Evolutionary conservation across 352 stramenopile genomes (phyloP).

Genomic region (Phytophthora sojae): DNA sequence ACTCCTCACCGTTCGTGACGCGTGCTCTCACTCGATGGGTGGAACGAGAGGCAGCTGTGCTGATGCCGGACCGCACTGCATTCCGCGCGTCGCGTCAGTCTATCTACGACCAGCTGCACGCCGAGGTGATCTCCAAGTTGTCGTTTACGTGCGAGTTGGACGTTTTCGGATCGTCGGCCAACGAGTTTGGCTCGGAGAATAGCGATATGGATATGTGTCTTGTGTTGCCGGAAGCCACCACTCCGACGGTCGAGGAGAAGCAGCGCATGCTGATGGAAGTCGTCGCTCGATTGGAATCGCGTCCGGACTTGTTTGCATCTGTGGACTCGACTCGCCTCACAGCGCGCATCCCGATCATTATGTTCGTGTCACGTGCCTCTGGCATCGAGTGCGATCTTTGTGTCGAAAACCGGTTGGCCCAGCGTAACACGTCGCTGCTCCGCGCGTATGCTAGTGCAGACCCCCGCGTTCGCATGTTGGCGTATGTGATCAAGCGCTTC

Average conservation of each 20-base stretch:
- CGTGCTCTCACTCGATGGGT: conserved; percentile 59
- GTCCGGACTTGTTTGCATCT: conserved; percentile 69
- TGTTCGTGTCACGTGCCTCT: conserved; percentile 92
- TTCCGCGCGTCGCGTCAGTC: conserved; percentile 69
- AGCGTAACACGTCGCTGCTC: conserved; percentile 97
- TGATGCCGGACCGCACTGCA: conserved; percentile 71
- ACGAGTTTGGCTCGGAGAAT: conserved; percentile 95
- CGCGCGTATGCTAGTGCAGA: conserved; percentile 92
- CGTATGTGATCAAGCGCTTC: conserved; percentile 87
- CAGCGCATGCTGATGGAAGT: conserved; percentile 72
- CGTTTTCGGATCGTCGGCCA: conserved; percentile 97
- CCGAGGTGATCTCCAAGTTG: conserved; percentile 68
- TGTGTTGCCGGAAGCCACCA: conserved; percentile 48
- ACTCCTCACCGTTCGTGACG: conserved; percentile 56
- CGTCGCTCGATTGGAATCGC: conserved; percentile 59
- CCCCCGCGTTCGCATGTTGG: conserved; percentile 73
- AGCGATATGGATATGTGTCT: conserved; percentile 96
- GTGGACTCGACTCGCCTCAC: conserved; percentile 89
- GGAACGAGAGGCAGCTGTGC: conserved; percentile 45
- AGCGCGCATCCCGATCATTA: conserved; percentile 98
- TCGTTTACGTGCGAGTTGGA: conserved; percentile 67
- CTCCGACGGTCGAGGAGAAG: conserved; percentile 63
- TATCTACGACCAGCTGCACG: conserved; percentile 75
- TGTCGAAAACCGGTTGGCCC: conserved; percentile 97
- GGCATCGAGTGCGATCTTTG: conserved; percentile 84